Evolutionary conservation across 352 stramenopile species (phyloP).

Genomic region (Globisporangium yorkense): DNA sequence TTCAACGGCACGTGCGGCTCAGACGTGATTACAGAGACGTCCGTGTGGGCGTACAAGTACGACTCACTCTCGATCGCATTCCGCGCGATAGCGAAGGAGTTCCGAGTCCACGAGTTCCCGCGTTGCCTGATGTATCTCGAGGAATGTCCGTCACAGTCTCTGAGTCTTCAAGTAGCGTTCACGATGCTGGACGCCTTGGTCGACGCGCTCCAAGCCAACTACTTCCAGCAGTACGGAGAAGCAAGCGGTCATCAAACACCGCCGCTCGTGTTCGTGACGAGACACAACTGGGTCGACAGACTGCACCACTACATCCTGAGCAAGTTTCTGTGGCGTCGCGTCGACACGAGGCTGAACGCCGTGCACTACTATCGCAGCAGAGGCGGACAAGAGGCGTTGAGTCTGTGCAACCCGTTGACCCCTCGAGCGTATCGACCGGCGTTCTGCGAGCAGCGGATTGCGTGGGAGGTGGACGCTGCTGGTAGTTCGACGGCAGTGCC

Average conservation of each 20-base stretch:
- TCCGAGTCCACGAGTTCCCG: slow-evolving; percentile 8
- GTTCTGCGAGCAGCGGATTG: slow-evolving; percentile 6
- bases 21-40: too few species aligned
- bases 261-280: slow-evolving; percentile 11
- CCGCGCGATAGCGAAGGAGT: slow-evolving; percentile 4
- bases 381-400: not conserved
- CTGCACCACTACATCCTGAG: slow-evolving; percentile 19
- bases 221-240: too few species aligned
- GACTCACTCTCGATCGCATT: slow-evolving; percentile 26
- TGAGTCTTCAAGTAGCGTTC: slow-evolving; percentile 22
- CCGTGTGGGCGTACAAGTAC: slow-evolving; percentile 29
- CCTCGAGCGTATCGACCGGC: slow-evolving; percentile 7
- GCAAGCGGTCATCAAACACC: not conserved
- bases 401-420: not conserved
- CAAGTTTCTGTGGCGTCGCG: slow-evolving; percentile 12
- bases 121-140: slow-evolving; percentile 1
- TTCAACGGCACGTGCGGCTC: too few species aligned
- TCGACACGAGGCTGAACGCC: slow-evolving; percentile 20
- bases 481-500: not conserved
- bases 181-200: slow-evolving; percentile 29
- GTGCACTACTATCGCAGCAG: slow-evolving; percentile 12
- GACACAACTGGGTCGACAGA: slow-evolving; percentile 25
- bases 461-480: slow-evolving; percentile 14
- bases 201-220: not conserved
- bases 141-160: not conserved